Percentiles rank a stretch among this genome's conserved stretches.
These are phyloP conservation scores for Lipomyces starkeyi DNA, from an alignment of 805 yeast species.

Conservation along the genomic window DNA sequence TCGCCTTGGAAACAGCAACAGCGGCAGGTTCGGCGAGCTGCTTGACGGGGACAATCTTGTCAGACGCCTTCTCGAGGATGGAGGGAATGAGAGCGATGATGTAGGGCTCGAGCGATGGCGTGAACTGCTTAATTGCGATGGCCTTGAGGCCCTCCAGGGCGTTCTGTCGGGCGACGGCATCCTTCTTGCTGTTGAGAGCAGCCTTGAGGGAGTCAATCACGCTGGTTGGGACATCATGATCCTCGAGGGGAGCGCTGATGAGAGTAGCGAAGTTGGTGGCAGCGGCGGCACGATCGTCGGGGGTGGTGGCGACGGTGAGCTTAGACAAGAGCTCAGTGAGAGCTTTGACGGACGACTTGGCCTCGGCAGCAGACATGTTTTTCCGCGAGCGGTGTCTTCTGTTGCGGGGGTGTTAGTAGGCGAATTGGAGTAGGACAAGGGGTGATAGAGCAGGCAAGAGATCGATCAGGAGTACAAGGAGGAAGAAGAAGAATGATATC, in stretches of 20 bases:
- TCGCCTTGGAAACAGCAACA: slow-evolving; percentile 73
- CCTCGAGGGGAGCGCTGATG: slow-evolving; percentile 95
- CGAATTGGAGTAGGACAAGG: background rate
- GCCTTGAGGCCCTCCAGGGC: slow-evolving; percentile 84
- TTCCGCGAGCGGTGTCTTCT: slow-evolving; percentile 2
- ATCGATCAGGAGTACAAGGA: background rate
- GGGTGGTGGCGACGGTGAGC: slow-evolving; percentile 81
- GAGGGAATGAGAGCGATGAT: slow-evolving; percentile 76
- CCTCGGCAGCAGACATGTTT: slow-evolving; percentile 34
- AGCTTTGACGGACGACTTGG: slow-evolving; percentile 59
- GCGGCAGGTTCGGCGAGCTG: slow-evolving; percentile 78
- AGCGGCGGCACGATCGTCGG: slow-evolving; percentile 80
- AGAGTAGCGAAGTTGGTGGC: slow-evolving; percentile 90
- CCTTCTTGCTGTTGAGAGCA: slow-evolving; percentile 83
- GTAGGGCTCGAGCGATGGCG: slow-evolving; percentile 96
- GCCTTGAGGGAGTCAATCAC: slow-evolving; percentile 80
- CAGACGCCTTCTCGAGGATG: slow-evolving; percentile 83
- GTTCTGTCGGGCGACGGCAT: slow-evolving; percentile 64
- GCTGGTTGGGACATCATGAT: slow-evolving; percentile 94
- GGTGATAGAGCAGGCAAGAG: background rate
- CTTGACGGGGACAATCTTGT: slow-evolving; percentile 80
- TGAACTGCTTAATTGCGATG: slow-evolving; percentile 76
- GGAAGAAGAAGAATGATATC: background rate
- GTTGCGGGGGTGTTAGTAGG: background rate
- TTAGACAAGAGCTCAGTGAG: slow-evolving; percentile 91